Base-by-base conservation (phyloP, 176 grass and related monocot species). In the Phoenix dactylifera region DNA sequence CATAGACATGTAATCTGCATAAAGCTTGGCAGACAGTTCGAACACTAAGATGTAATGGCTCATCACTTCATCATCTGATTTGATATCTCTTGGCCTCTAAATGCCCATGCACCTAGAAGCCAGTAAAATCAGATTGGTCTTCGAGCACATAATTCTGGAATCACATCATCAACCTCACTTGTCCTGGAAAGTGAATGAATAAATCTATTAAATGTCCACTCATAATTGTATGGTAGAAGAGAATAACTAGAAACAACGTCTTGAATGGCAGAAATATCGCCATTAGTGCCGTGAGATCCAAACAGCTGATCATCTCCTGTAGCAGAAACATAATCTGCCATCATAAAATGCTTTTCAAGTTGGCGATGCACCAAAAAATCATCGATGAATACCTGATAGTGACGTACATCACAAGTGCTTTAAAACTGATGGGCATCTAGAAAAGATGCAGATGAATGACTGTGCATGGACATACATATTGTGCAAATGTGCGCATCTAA, bases 341-440 rank as follows among this genome's bases (percentile, higher is more conserved):
- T 49, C 7, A 18, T 24, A 63, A 73, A 32, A 24, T 24, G 26
- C 29, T 51, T 73, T 55, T 24, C 26, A 18, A 73, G 17, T 63
- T 73, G 59, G 26, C 18, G 17, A 26, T 62, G 51, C 49, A 55
- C 19, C 26, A 73, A 22, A 63, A 73, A n/a, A 55, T 22, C 68
- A 18, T 63, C 51, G 9, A 73, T 25, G 29, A 62, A 72, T 12
- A 72, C 58, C 69, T 72, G 50, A 28, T 54, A 62, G 53, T n/a
- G 26, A 62, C 5, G 29, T 7, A 32, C 29, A 6, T 32, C 29
- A 16, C 4, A 32, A 32, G 22, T 20, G 4, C 35, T n/a, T 67
- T 24, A 67, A 67, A 67, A 54, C 0, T 54, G 25, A 50, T 35
- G 5, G 4, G 6, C 6, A 32, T 32, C 4, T 32, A 32, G 4